These are phyloP conservation scores for Crithidia acanthocephali DNA, from an alignment of 208 protist genomes.

Conservation along the genomic window DNA sequence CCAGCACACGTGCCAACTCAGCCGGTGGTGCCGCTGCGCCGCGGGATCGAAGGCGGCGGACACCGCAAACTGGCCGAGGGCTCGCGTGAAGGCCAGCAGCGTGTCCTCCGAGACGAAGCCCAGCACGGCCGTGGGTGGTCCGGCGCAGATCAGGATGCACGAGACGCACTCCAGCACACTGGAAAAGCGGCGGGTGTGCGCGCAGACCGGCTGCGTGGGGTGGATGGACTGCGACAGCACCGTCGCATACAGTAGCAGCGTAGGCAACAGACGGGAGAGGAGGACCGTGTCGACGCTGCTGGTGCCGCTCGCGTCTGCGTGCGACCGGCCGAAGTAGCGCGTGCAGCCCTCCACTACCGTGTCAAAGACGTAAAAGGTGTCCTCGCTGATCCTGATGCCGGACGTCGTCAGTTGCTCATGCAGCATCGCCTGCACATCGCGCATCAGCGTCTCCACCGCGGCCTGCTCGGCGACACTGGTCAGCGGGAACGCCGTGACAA, in stretches of 20 bases:
- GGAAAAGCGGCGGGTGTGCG: slow-evolving; percentile 38
- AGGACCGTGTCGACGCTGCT: slow-evolving; percentile 14
- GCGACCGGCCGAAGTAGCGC: slow-evolving; percentile 24
- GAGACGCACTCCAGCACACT: slow-evolving; percentile 41
- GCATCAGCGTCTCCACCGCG: slow-evolving; percentile 22
- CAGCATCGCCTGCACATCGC: slow-evolving; percentile 19
- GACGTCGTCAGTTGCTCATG: slow-evolving; percentile 13
- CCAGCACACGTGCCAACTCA: slow-evolving; percentile 69
- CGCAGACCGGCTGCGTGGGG: slow-evolving; percentile 33
- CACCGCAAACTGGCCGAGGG: slow-evolving; percentile 54
- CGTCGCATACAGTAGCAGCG: slow-evolving; percentile 36
- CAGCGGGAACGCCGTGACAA: slow-evolving; percentile 27
- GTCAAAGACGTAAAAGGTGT: slow-evolving; percentile 8
- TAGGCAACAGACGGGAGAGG: slow-evolving; percentile 33
- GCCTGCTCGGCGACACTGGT: not conserved
- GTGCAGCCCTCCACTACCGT: slow-evolving; percentile 25
- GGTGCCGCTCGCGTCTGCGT: slow-evolving; percentile 9
- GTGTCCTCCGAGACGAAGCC: slow-evolving; percentile 34
- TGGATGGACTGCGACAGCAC: slow-evolving; percentile 38
- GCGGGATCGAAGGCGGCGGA: slow-evolving; percentile 42
- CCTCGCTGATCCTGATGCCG: not conserved
- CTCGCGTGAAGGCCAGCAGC: slow-evolving; percentile 45
- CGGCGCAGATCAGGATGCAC: slow-evolving; percentile 32
- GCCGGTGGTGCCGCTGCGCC: slow-evolving; percentile 34
- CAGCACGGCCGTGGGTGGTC: slow-evolving; percentile 10